Evolutionary conservation across 345 rosid genomes (phyloP).

Genomic region (Hevea brasiliensis): DNA sequence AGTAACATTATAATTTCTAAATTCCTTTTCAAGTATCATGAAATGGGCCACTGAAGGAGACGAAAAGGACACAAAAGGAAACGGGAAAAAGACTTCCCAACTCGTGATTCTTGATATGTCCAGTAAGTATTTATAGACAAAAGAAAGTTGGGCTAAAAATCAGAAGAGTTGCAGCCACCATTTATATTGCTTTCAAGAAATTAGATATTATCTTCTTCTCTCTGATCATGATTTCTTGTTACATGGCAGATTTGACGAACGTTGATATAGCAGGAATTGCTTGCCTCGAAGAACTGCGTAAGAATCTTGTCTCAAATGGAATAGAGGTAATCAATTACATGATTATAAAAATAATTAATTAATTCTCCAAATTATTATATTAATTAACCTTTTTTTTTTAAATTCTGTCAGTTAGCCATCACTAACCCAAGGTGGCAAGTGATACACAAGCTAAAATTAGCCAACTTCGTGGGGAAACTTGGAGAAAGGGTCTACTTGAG

Average conservation of each 20-base stretch:
- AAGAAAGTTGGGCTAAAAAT: too few relatives aligned
- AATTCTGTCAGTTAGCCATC: conserved; percentile 55
- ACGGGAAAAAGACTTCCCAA: conserved; percentile 35
- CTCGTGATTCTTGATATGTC: conserved; percentile 81
- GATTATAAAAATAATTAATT: not conserved
- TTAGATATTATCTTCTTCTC: not conserved
- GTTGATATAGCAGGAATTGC: conserved; percentile 82
- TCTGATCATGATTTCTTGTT: not conserved
- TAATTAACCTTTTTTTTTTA: not conserved
- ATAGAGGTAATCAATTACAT: conserved; percentile 45
- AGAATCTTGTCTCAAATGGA: conserved; percentile 45
- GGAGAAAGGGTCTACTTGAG: conserved; percentile 69
- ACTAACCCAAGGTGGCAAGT: conserved; percentile 84
- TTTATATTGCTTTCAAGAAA: not conserved
- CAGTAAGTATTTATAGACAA: conserved; percentile 44
- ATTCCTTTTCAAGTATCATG: conserved; percentile 48
- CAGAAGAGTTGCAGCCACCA: too few relatives aligned
- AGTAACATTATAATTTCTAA: too few relatives aligned
- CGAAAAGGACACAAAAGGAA: conserved; percentile 35
- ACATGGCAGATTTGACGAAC: conserved; percentile 56
- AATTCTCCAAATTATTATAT: too few relatives aligned
- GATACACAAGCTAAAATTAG: conserved; percentile 68
- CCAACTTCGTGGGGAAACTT: conserved; percentile 52
- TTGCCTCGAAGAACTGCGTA: conserved; percentile 62
- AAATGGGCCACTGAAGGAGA: conserved; percentile 41